Evolutionary conservation across 805 yeast species (phyloP).

Genomic region (Yarrowia porcina): DNA sequence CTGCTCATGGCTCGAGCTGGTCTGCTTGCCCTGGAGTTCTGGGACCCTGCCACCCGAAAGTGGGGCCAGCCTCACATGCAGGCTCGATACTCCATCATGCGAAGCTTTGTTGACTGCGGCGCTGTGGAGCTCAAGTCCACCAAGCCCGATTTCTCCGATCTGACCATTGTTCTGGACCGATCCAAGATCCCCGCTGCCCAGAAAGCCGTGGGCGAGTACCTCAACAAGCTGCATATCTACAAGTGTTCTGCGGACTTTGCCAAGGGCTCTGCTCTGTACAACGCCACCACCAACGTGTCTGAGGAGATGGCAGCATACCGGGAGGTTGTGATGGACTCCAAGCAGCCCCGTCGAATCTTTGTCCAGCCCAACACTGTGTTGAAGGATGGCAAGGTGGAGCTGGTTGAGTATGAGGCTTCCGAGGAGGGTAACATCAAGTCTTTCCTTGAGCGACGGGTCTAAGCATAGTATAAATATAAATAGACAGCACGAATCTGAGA

Average conservation of each 20-base stretch:
- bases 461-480: background rate
- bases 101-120: slow-evolving; percentile 65
- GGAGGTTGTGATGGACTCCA: slow-evolving; percentile 63
- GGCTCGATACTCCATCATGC: slow-evolving; percentile 82
- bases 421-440: slow-evolving; percentile 76
- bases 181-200: slow-evolving; percentile 65
- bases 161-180: slow-evolving; percentile 57
- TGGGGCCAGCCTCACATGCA: slow-evolving; percentile 98
- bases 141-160: slow-evolving; percentile 52
- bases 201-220: slow-evolving; percentile 69
- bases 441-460: slow-evolving; percentile 57
- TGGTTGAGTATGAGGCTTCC: slow-evolving; percentile 72
- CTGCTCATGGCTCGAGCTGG: slow-evolving; percentile 89
- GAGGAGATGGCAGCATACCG: slow-evolving; percentile 62
- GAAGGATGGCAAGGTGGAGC: slow-evolving; percentile 44
- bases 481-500: too few relatives aligned
- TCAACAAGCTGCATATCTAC: slow-evolving; percentile 69
- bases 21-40: slow-evolving; percentile 71
- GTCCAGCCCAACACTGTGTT: slow-evolving; percentile 74
- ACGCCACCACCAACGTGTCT: slow-evolving; percentile 58
- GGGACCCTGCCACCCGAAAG: slow-evolving; percentile 76
- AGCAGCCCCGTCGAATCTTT: slow-evolving; percentile 79
- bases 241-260: slow-evolving; percentile 73
- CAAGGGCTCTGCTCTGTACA: slow-evolving; percentile 61
- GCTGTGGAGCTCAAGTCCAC: slow-evolving; percentile 50